Base-by-base conservation (phyloP, 495 filamentous ascomycete species). In the Aspergillus egyptiacus region DNA sequence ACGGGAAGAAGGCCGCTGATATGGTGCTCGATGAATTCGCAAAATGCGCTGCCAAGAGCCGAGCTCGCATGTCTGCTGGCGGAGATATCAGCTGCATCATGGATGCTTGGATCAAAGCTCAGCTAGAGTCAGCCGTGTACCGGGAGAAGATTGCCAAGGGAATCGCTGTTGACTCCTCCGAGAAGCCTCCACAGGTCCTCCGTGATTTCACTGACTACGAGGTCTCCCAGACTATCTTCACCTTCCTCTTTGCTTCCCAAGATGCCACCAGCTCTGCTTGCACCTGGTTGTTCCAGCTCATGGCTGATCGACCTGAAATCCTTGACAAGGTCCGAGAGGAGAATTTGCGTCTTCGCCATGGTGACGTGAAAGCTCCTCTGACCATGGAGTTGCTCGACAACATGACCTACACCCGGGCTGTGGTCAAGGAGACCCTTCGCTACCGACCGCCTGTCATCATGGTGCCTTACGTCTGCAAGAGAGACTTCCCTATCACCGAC, bases 361-460 rank as follows among this genome's bases (percentile, higher is more conserved):
- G 91, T 33, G 83, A 97, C 59, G 73, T 77, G 55, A 69, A 84
- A 37, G 79, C 81, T 14, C 76, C 76, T 5, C 68, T 95, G 42
- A 82, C 77, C 47, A 79, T 97, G 68, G 90, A 95, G 28, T 73
- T 91, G 70, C 74, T 96, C 20, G 93, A 97, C 56, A 78, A 82
- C 48, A 80, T 96, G 83, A 76, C 82, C 6, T 97, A 93, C 60
- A 97, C 93, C 24, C 87, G 89, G 43, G 93, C 89, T 32, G 86
- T 95, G 40, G 86, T 98, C 47, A 88, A 93, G 60, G 93, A 98
- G 74, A 85, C 86, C 28, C 80, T 98, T 33, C 86, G 93, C 55
- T 97, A 96, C 75, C 86, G 94, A 36, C 94, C 93, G 34, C 93
- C 93, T 48, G 93, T 98, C 56, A 79, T 96, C 71, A 97, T 98